Evolutionary conservation across 495 filamentous ascomycete species (phyloP).

Genomic region (Tuber calosporum): DNA sequence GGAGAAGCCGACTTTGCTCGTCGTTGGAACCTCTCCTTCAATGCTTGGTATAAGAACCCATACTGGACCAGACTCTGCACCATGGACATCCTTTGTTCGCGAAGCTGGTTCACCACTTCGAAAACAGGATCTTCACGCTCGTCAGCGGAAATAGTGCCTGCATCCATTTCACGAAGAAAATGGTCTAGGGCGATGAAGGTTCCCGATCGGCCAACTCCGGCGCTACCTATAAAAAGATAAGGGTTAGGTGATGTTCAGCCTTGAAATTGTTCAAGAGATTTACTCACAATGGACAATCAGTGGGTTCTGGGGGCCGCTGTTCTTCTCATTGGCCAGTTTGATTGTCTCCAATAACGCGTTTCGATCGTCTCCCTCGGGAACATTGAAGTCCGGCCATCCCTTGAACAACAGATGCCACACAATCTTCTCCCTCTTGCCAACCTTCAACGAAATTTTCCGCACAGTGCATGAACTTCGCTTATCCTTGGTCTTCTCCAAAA

Average conservation of each 20-base stretch:
- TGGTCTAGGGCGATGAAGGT: constrained; percentile 95
- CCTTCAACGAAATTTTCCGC: constrained; percentile 50
- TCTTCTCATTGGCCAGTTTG: constrained; percentile 64
- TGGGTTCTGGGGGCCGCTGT: constrained; percentile 57
- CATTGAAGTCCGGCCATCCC: constrained; percentile 88
- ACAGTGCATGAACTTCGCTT: constrained; percentile 46
- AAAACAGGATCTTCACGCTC: constrained; percentile 51
- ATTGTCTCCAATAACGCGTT: constrained; percentile 72
- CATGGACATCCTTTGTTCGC: constrained; percentile 91
- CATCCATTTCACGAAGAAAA: constrained; percentile 71
- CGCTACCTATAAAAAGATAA: constrained; percentile 43
- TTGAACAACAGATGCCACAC: constrained; percentile 89
- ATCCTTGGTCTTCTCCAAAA: constrained; percentile 49
- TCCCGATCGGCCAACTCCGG: constrained; percentile 86
- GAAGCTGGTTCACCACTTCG: constrained; percentile 68
- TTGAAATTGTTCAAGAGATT: constrained; percentile 5
- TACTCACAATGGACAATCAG: constrained; percentile 64
- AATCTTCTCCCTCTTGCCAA: constrained; percentile 57
- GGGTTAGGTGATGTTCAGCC: constrained; percentile 20
- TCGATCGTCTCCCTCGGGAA: constrained; percentile 73
- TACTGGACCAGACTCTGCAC: constrained; percentile 86
- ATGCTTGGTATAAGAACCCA: constrained; percentile 79
- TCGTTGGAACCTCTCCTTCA: constrained; percentile 56
- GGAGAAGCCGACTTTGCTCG: constrained; percentile 37
- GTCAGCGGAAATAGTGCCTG: constrained; percentile 47